Conservation (phyloP, 2,329 filamentous ascomycete species). For the Aspergillus versicolor region DNA sequence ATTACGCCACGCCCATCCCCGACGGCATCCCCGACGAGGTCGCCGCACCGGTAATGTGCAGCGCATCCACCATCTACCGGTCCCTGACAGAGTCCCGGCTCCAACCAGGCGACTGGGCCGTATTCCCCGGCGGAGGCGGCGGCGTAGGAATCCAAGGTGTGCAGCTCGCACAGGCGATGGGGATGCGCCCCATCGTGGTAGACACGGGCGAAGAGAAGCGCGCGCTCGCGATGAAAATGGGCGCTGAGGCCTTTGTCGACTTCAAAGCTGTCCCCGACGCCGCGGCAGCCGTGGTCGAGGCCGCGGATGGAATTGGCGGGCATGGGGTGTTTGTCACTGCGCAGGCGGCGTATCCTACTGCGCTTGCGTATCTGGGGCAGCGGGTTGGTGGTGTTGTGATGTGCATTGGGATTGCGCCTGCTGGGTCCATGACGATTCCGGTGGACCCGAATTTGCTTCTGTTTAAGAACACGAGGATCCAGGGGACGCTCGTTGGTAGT, state of each 20-base stretch:
- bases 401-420: conserved; percentile 47
- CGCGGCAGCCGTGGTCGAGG: conserved; percentile 44
- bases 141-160: conserved; percentile 60
- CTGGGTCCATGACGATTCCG: conserved; percentile 21
- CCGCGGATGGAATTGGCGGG: conserved; percentile 48
- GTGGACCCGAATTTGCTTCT: conserved; percentile 27
- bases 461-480: conserved; percentile 27
- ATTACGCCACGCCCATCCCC: conserved; percentile 56
- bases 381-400: conserved; percentile 54
- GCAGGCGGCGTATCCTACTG: conserved; percentile 41
- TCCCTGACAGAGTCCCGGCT: conserved; percentile 54
- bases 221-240: conserved; percentile 48
- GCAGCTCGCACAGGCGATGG: conserved; percentile 56
- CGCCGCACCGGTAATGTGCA: conserved; percentile 63
- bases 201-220: conserved; percentile 52
- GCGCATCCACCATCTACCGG: conserved; percentile 58
- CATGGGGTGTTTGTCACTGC: conserved; percentile 47
- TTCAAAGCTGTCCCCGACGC: conserved; percentile 44
- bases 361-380: conserved; percentile 38
- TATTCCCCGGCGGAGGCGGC: conserved; percentile 45
- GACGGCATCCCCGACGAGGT: conserved; percentile 55
- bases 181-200: conserved; percentile 56
- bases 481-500: conserved; percentile 31
- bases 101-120: conserved; percentile 53
- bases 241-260: conserved; percentile 58